phyloP scores from a whole-genome alignment of 2,329 filamentous ascomycete genomes.

The Neonectria sp. region DNA sequence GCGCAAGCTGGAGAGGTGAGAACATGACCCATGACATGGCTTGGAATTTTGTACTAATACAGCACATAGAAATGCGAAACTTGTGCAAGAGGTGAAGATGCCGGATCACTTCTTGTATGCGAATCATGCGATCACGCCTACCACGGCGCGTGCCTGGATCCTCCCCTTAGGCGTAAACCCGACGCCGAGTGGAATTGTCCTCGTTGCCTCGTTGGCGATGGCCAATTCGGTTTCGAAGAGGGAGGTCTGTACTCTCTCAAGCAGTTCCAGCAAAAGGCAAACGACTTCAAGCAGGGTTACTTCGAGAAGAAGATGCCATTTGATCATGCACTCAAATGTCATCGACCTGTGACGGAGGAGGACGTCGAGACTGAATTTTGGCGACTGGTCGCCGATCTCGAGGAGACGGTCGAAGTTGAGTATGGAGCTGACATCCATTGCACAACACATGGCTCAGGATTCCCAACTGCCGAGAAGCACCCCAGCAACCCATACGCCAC shows the following conservation, averaged over 20 bases:
- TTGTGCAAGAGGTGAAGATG: slow-evolving; percentile 85
- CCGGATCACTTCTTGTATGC: slow-evolving; percentile 80
- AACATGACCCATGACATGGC: slow-evolving; percentile 42
- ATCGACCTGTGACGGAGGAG: slow-evolving; percentile 89
- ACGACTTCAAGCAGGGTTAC: slow-evolving; percentile 94
- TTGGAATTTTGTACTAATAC: slow-evolving; percentile 26
- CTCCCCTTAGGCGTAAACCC: slow-evolving; percentile 82
- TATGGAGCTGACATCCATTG: slow-evolving; percentile 99
- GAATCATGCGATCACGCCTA: slow-evolving; percentile 93
- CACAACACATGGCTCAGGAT: slow-evolving; percentile 96
- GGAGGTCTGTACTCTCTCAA: slow-evolving; percentile 95
- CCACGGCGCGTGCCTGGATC: slow-evolving; percentile 91
- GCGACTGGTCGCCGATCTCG: slow-evolving; percentile 92
- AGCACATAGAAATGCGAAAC: slow-evolving; percentile 80
- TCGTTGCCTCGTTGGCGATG: slow-evolving; percentile 93
- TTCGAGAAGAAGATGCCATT: slow-evolving; percentile 93
- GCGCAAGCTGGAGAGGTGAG: slow-evolving; percentile 59
- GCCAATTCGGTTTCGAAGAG: slow-evolving; percentile 97
- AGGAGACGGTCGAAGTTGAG: slow-evolving; percentile 97
- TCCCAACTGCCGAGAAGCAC: slow-evolving; percentile 93
- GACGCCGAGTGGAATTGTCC: slow-evolving; percentile 97
- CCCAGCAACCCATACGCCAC: slow-evolving; percentile 89
- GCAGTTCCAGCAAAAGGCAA: slow-evolving; percentile 96
- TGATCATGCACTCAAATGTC: slow-evolving; percentile 86
- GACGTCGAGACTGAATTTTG: slow-evolving; percentile 98